Evolutionary conservation across 371 early-diverging fungal species (phyloP), one percentile per base, ranked within the genome.

Genomic region (Mortierella sp.): DNA sequence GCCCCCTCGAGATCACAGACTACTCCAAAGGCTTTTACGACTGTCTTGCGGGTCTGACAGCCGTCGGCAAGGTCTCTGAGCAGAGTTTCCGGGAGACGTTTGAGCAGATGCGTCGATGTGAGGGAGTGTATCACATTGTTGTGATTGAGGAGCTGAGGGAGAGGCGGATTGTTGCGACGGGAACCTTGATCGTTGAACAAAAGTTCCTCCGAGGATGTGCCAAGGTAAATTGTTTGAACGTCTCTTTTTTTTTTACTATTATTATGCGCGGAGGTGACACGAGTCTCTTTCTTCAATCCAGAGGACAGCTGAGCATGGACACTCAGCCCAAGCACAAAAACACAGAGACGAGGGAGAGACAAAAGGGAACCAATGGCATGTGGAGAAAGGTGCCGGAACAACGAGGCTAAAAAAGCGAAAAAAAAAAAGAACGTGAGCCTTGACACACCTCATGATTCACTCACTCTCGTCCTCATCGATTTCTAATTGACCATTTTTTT

Each of bases 171-270:
- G 96, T 97, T 44, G 99, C 96, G 5, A 94, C 96, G n/a, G 99
- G 99, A 48, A 98, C 99, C 21, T 89, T 99, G 71, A 87, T 99
- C 46, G 93, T 98, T 44, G 99, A 99, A 88, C 95, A 96, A 78
- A 99, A 99, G 91, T 98, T 99, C 82, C 93, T 98, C 43, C 95
- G 96, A 75, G 89, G 91, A 77, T 95, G 95, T 80, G 99, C 97
- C 19, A 88, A 94, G 69, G 97, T 97, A 80, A 90, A 11, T 31
- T 6, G 31, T 61, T 21, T n/a, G 54, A n/a, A n/a, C n/a, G n/a
- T n/a, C n/a, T n/a, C n/a, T n/a, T 21, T 14, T 11, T 3, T 57
- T 57, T 14, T 57, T 13, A 10, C 28, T 57, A 0, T 59, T 31
- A 31, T 59, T 31, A 28, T 31, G 16, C 28, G 14, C 2, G 31